Conservation (phyloP, 2,329 filamentous ascomycete genomes). For the Colletotrichum paranaense region DNA sequence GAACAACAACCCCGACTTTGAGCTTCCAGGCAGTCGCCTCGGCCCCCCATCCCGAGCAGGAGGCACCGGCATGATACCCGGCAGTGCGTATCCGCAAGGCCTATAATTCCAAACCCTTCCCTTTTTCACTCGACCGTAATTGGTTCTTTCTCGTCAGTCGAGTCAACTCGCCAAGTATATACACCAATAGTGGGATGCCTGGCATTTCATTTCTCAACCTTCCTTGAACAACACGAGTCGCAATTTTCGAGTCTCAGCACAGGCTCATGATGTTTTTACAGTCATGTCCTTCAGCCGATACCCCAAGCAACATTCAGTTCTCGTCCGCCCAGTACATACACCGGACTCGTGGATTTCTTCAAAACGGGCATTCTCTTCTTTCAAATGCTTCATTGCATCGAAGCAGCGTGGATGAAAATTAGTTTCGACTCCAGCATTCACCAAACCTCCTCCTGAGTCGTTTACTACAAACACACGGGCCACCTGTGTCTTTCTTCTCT, state of each 20-base stretch:
- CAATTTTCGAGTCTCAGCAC: constrained; percentile 27
- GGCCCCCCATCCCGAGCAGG: constrained; percentile 40
- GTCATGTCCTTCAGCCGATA: constrained; percentile 35
- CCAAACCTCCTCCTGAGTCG: not conserved
- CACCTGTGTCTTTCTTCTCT: not conserved
- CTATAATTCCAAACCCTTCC: constrained; percentile 37
- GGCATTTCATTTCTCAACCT: constrained; percentile 33
- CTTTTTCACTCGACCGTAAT: constrained; percentile 27
- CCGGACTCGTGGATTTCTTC: constrained; percentile 27
- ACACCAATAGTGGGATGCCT: constrained; percentile 15
- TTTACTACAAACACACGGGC: constrained; percentile 2
- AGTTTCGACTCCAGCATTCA: constrained; percentile 12
- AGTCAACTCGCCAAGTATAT: constrained; percentile 32
- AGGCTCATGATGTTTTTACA: constrained; percentile 30
- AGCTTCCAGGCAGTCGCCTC: constrained; percentile 65
- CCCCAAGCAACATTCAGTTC: constrained; percentile 27
- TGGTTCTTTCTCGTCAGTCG: constrained; percentile 17
- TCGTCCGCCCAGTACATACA: constrained; percentile 34
- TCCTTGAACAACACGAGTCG: constrained; percentile 33
- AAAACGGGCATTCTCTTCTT: constrained; percentile 31
- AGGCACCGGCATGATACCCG: constrained; percentile 60
- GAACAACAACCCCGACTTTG: constrained; percentile 87
- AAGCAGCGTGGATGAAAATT: constrained; percentile 20
- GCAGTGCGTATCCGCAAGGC: constrained; percentile 62
- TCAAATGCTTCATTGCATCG: constrained; percentile 23